These are phyloP conservation scores for Candida succiphila DNA, from an alignment of 805 yeast genomes.

Conservation along the genomic window DNA sequence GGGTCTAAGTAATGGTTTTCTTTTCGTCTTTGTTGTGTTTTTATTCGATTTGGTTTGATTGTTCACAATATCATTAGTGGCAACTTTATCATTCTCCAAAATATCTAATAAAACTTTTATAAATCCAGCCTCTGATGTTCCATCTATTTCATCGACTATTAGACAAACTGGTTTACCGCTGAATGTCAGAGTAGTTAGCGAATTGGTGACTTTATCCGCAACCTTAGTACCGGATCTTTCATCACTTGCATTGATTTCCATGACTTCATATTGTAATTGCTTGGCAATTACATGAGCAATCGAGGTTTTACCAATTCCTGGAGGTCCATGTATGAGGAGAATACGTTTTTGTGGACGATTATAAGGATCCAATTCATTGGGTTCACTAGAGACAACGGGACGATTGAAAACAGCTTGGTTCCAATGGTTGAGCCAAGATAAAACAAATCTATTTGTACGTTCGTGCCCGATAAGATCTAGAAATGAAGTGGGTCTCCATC, in stretches of 20 bases:
- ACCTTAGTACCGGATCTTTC: conserved; percentile 55
- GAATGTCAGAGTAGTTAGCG: conserved; percentile 56
- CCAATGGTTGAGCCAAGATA: conserved; percentile 65
- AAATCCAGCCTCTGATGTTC: conserved; percentile 58
- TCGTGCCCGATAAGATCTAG: conserved; percentile 66
- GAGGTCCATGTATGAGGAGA: conserved; percentile 78
- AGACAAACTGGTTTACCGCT: conserved; percentile 72
- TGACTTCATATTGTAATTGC: conserved; percentile 70
- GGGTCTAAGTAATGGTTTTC: conserved; percentile 56
- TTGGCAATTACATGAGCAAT: conserved; percentile 77
- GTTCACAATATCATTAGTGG: conserved; percentile 25
- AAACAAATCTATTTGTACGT: conserved; percentile 43
- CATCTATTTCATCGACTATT: conserved; percentile 86
- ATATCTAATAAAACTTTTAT: conserved; percentile 50
- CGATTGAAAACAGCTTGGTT: conserved; percentile 44
- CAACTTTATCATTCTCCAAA: conserved; percentile 45
- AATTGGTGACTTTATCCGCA: conserved; percentile 45
- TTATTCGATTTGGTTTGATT: conserved; percentile 14
- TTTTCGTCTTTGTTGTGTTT: conserved; percentile 15
- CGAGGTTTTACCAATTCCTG: conserved; percentile 90
- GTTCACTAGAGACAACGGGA: conserved; percentile 5
- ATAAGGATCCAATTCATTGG: conserved; percentile 31
- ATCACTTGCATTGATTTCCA: conserved; percentile 83
- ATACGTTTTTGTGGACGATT: conserved; percentile 55
- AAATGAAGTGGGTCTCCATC: conserved; percentile 57